phyloP scores from a whole-genome alignment of 768 basidiomycete genomes.

The Tylopilus sp. region DNA sequence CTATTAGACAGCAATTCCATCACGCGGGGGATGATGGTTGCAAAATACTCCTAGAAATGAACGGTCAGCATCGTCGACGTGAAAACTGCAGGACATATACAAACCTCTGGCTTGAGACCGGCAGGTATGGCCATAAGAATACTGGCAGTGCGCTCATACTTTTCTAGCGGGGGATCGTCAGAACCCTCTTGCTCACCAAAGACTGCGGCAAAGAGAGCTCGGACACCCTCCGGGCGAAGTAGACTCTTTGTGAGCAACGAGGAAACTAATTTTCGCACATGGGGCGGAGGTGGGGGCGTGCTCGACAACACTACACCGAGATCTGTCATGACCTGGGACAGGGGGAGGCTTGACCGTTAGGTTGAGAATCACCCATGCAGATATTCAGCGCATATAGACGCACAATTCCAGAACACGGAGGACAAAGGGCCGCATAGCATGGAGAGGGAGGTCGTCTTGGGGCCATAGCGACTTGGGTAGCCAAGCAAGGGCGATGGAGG shows the following conservation, averaged over 20 bases:
- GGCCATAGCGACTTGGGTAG: constrained; percentile 51
- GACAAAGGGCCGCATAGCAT: constrained; percentile 47
- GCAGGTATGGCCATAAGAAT: constrained; percentile 64
- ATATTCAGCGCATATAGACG: constrained; percentile 30
- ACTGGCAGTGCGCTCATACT: constrained; percentile 67
- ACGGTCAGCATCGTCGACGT: not conserved
- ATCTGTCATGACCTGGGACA: constrained; percentile 62
- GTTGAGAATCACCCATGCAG: constrained; percentile 9
- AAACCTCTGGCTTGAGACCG: constrained; percentile 51
- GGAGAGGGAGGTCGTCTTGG: constrained; percentile 38
- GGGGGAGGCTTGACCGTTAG: constrained; percentile 44
- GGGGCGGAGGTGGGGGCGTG: constrained; percentile 37
- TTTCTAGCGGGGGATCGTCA: constrained; percentile 58
- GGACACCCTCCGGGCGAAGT: constrained; percentile 65
- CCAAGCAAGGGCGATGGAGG: constrained; percentile 70
- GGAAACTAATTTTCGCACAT: constrained; percentile 57
- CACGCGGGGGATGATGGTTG: constrained; percentile 51
- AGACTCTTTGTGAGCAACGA: constrained; percentile 70
- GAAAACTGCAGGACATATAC: constrained; percentile 11
- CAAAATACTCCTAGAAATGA: constrained; percentile 56
- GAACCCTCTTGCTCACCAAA: constrained; percentile 57
- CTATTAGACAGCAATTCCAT: constrained; percentile 44
- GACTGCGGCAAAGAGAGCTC: constrained; percentile 64
- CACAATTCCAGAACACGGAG: constrained; percentile 63
- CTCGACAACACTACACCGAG: constrained; percentile 58